phyloP scores from a whole-genome alignment of 225 moss, liverwort and hornwort genomes.

The Physcomitrellopsis africana region DNA sequence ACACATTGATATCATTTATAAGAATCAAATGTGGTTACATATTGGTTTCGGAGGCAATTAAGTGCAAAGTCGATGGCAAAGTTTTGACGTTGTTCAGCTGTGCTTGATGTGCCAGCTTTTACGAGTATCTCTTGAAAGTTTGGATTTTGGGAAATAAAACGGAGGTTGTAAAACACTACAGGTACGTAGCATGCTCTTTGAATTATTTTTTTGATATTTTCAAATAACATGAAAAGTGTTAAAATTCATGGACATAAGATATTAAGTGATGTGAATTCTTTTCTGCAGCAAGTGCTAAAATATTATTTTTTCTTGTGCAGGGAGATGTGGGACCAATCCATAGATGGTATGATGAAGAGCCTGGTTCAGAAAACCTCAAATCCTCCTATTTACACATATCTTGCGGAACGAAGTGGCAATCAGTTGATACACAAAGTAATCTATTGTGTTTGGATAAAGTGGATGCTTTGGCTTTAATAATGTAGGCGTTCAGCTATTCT shows the following conservation, averaged over 20 bases:
- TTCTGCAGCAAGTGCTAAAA: neutral
- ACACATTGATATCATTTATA: conserved; percentile 10
- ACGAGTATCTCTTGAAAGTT: conserved; percentile 94
- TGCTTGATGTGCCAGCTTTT: conserved; percentile 71
- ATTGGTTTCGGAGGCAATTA: conserved; percentile 23
- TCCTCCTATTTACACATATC: conserved; percentile 75
- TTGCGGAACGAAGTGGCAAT: conserved; percentile 68
- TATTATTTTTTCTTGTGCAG: conserved; percentile 41
- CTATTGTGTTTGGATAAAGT: conserved; percentile 7
- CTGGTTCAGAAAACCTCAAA: conserved; percentile 70
- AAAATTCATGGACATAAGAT: neutral
- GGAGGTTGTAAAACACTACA: conserved; percentile 90
- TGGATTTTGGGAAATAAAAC: conserved; percentile 96
- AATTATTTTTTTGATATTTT: neutral
- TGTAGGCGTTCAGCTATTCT: neutral
- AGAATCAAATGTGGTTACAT: neutral
- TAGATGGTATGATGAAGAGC: conserved; percentile 86
- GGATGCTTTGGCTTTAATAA: neutral
- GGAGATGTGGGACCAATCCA: conserved; percentile 99
- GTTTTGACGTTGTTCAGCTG: conserved; percentile 27
- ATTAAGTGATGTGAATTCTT: neutral
- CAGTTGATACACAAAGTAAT: conserved; percentile 60
- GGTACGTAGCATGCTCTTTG: conserved; percentile 40
- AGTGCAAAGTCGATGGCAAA: conserved; percentile 6
- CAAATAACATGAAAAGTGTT: neutral